These are phyloP conservation scores for Cyclaneusma minus DNA, from an alignment of 2,329 filamentous ascomycete species.

Conservation along the genomic window DNA sequence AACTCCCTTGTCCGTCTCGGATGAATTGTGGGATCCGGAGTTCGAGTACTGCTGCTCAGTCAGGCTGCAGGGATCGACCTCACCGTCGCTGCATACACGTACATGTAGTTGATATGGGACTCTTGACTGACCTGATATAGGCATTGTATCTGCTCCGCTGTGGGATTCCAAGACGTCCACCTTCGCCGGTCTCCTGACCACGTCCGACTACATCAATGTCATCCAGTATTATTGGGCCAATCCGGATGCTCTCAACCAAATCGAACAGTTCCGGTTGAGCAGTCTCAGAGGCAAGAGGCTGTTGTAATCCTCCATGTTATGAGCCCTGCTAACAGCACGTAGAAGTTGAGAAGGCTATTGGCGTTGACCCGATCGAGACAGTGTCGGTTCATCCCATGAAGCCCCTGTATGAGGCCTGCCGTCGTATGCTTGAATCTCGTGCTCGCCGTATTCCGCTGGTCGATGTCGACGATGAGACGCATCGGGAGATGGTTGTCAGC, in stretches of 20 bases:
- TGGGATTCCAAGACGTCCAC: slow-evolving; percentile 91
- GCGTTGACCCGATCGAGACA: slow-evolving; percentile 81
- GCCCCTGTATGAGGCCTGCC: slow-evolving; percentile 88
- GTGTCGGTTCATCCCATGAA: slow-evolving; percentile 86
- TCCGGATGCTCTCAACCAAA: slow-evolving; percentile 72
- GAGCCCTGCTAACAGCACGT: slow-evolving; percentile 7
- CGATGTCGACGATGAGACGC: slow-evolving; percentile 87
- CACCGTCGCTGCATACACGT: no score
- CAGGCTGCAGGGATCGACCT: no score
- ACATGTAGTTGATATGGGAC: no score
- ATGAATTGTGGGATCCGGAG: no score
- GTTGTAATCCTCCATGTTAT: slow-evolving; percentile 4
- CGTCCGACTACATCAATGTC: slow-evolving; percentile 95
- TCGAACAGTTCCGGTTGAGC: slow-evolving; percentile 87
- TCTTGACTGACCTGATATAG: slow-evolving; percentile 29
- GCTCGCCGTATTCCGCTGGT: slow-evolving; percentile 88
- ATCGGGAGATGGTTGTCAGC: slow-evolving; percentile 81
- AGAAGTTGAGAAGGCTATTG: slow-evolving; percentile 94
- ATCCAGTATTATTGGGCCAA: slow-evolving; percentile 99
- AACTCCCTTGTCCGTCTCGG: no score
- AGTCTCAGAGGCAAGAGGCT: slow-evolving; percentile 79
- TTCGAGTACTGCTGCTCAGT: no score
- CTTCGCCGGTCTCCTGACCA: slow-evolving; percentile 87
- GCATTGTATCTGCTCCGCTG: slow-evolving; percentile 90
- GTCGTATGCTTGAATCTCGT: slow-evolving; percentile 83